Percentiles rank a stretch among this genome's conserved stretches.
Conservation (phyloP, 139 green algal species). For the Desmodesmus armatus region DNA sequence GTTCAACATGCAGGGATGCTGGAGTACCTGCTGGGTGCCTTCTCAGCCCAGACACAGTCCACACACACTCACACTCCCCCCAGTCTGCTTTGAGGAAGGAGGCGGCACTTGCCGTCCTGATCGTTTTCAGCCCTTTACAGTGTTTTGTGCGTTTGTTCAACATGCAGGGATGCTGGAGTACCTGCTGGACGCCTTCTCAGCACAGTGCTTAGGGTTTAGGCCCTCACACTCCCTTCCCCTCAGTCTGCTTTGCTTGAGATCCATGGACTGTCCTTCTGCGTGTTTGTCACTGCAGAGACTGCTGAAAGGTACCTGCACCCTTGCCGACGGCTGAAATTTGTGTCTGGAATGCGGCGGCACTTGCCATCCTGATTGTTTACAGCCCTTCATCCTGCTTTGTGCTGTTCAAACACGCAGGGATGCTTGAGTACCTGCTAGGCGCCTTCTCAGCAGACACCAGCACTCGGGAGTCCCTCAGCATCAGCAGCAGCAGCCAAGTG, state of each 20-base stretch:
- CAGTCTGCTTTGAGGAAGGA: no score
- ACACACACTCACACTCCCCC: no score
- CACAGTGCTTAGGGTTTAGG: neutral
- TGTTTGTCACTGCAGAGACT: neutral
- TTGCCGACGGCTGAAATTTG: slow-evolving; percentile 78
- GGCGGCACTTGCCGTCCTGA: no score
- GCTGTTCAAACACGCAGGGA: neutral
- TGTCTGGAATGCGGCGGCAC: no score
- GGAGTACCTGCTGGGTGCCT: slow-evolving; percentile 64
- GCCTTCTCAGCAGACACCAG: slow-evolving; percentile 57
- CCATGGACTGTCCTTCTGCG: no score
- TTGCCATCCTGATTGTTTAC: no score
- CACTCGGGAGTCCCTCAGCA: slow-evolving; percentile 60
- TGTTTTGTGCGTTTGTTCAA: no score
- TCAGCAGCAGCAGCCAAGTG: slow-evolving; percentile 49
- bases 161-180: neutral
- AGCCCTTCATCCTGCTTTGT: no score
- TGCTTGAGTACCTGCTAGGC: slow-evolving; percentile 71
- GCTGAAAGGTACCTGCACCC: slow-evolving; percentile 27
- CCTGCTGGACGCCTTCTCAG: neutral
- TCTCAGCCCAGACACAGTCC: slow-evolving; percentile 63
- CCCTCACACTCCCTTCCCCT: no score
- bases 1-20: slow-evolving; percentile 52
- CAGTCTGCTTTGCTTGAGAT: no score
- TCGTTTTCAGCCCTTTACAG: no score